Evolutionary conservation across 257 asterid species (phyloP), one percentile per base, ranked within the genome.

Genomic region (Nicotiana obtusifolia): DNA sequence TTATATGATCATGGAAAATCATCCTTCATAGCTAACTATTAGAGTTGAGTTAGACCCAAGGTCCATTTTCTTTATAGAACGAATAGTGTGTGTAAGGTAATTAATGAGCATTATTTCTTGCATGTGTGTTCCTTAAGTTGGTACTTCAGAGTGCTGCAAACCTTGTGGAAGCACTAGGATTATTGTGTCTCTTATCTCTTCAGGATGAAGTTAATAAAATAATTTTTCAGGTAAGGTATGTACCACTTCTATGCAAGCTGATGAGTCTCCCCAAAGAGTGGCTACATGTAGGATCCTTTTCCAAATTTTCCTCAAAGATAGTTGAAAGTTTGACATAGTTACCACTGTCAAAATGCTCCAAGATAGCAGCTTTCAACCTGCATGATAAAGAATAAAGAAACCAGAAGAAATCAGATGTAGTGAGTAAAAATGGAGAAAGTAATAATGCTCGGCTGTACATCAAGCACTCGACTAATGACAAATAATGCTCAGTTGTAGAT

Each of bases 271-370:
- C 82, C 88, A 95, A 81, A 64, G 99, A 89, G 85, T 83, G 85
- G 60, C 86, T 84, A 87, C 98, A 92, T n/a, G 94, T 87, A 17
- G 99, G 98, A 80, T 95, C 97, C 87, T 89, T 92, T 89, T 88
- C 89, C 89, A 92, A 80, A 64, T 87, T 90, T 71, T 91, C 92
- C 89, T 95, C 99, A 81, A 84, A 82, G 86, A 89, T 86, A 60
- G 85, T 82, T 47, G 77, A 83, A 71, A 90, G 91, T 86, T 87
- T 85, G 89, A 79, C 84, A 85, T 59, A 82, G 88, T 89, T 88
- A 67, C 87, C 84, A 15, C 83, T 54, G 81, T 90, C 91, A 91
- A 93, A 95, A 87, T 90, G 90, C 92, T 93, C 97, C 88, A 91
- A 78, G 83, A 93, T 79, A 84, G 86, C 54, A 83, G 97, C 91